A percentile compares a stretch with the other conserved stretches of the same genome.
phyloP scores from a whole-genome alignment of 2,329 filamentous ascomycete species.

The Cercospora sp. region DNA sequence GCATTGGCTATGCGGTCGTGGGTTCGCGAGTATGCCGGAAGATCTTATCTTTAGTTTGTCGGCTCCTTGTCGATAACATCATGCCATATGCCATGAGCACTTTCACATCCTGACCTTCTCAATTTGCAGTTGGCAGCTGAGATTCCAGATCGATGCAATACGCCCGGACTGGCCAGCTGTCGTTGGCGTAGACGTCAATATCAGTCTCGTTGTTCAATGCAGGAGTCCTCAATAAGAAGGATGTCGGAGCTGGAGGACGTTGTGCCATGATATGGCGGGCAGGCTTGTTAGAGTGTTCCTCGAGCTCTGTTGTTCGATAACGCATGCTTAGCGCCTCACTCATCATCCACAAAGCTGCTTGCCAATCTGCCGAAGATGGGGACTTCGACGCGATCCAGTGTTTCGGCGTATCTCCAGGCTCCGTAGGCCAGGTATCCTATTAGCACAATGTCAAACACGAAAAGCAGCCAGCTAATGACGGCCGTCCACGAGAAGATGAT shows the following conservation, averaged over 20 bases:
- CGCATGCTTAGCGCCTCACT: constrained; percentile 47
- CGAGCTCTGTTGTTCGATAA: background rate
- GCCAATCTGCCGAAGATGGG: constrained; percentile 84
- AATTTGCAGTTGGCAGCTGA: background rate
- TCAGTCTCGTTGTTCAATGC: background rate
- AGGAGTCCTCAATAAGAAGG: background rate
- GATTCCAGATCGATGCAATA: background rate
- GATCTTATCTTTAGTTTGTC: background rate
- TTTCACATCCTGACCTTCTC: background rate
- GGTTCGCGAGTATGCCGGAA: background rate
- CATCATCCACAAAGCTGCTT: constrained; percentile 87
- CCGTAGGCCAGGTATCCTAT: constrained; percentile 75
- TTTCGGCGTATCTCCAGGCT: constrained; percentile 80
- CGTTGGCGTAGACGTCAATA: background rate
- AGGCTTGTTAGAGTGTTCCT: background rate
- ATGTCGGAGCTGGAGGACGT: background rate
- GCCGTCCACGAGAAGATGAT: constrained; percentile 82
- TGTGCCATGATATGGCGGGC: background rate
- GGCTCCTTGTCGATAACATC: background rate
- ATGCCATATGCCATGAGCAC: background rate
- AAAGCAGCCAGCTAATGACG: constrained; percentile 79
- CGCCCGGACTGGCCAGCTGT: background rate
- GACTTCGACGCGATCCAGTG: constrained; percentile 71
- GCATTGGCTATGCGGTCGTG: background rate
- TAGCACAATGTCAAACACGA: constrained; percentile 71